Base-by-base conservation (phyloP, 495 filamentous ascomycete genomes). In the Penicillium longicatenatum region DNA sequence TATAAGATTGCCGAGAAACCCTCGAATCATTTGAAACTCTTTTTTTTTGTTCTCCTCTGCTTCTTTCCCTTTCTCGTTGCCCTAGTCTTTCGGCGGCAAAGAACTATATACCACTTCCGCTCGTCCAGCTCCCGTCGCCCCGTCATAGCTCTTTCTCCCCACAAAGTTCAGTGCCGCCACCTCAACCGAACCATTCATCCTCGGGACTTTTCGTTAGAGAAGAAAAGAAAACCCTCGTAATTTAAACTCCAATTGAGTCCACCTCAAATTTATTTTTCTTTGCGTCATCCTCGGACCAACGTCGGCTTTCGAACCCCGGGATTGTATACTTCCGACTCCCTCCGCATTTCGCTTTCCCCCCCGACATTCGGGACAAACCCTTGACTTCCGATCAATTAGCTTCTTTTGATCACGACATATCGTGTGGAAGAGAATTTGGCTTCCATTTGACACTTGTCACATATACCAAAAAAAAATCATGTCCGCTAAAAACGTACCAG, bases 401-500 rank as follows among this genome's bases (percentile, higher is more conserved):
- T 19, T 53, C 43, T 17, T 39, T 33, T 44, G 35, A 29, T 52
- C 52, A 22, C 29, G 35, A 55, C 30, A 57, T 31, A 5, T 39
- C 37, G 37, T 7, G n/a, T 29, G 21, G 14, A 30, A 29, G 16
- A 55, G n/a, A 35, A 37, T 33, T 33, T 39, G 48, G 48, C 39
- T 30, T 20, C 8, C 39, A 4, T 51, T 30, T 35, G 22, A 30
- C 10, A 0, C 33, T 22, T 50, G 21, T 10, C 17, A 19, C 9
- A 51, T 30, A 51, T 22, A 33, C 30, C 33, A 24, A 62, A 58
- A 54, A 44, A 24, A 54, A 66, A 73, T 26, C 60, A 90, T 91
- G 87, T 85, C 87, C 55, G 82, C 86, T 44, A 88, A 86, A 64
- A 82, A 62, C 60, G 74, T 70, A 30, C 80, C 82, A 65, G 77